Conservation (phyloP, 2,329 filamentous ascomycete species). For the Fusarium temperatum region DNA sequence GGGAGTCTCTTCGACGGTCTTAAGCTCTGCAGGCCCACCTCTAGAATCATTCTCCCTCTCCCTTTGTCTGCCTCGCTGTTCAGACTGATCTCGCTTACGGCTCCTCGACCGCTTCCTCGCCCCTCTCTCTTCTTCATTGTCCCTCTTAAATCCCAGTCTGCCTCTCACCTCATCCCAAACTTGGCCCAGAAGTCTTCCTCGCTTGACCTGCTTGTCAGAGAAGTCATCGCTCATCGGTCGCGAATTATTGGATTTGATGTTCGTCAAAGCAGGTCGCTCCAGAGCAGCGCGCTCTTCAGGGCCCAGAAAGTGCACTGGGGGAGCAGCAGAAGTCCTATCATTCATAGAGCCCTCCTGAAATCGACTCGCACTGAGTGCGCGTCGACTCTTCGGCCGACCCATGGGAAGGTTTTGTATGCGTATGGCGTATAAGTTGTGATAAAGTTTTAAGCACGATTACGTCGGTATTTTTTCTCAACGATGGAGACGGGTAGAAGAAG, state of each 20-base stretch:
- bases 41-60: slow-evolving; percentile 28
- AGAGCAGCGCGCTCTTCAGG: slow-evolving; percentile 46
- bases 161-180: slow-evolving; percentile 52
- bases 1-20: slow-evolving; percentile 5
- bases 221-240: slow-evolving; percentile 45
- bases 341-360: slow-evolving; percentile 89
- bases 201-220: slow-evolving; percentile 45
- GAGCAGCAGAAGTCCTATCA: slow-evolving; percentile 76
- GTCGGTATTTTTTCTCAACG: background rate
- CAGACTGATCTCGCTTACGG: slow-evolving; percentile 28
- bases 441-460: slow-evolving; percentile 18
- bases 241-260: slow-evolving; percentile 16
- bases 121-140: slow-evolving; percentile 39
- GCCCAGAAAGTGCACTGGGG: slow-evolving; percentile 73
- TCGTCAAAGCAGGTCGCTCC: slow-evolving; percentile 40
- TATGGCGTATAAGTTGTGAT: slow-evolving; percentile 14
- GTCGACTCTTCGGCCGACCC: slow-evolving; percentile 47
- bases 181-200: slow-evolving; percentile 47
- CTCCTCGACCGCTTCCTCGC: slow-evolving; percentile 37
- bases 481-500: slow-evolving; percentile 1
- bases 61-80: slow-evolving; percentile 22
- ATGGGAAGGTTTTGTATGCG: slow-evolving; percentile 30
- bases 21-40: slow-evolving; percentile 14
- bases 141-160: slow-evolving; percentile 43
- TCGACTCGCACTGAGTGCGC: slow-evolving; percentile 55